Evolutionary conservation across 23 red algal species (phyloP).

Genomic region (Chondrus crispus): DNA sequence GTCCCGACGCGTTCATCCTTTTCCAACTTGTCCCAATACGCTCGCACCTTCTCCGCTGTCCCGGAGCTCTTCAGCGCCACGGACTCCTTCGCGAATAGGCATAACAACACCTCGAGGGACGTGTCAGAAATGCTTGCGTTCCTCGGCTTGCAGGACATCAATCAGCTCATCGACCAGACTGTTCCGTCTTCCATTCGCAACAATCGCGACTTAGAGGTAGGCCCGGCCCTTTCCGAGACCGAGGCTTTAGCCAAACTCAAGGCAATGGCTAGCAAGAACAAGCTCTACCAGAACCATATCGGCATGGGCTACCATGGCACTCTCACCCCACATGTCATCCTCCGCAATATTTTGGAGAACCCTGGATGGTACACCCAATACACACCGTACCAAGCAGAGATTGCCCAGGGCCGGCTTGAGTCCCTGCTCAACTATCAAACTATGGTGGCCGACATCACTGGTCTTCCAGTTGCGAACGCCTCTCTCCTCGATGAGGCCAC

Average conservation of each 20-base stretch:
- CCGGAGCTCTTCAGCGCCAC: slow-evolving; percentile 62
- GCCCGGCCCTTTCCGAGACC: slow-evolving; percentile 78
- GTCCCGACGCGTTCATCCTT: not conserved
- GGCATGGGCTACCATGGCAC: slow-evolving; percentile 98
- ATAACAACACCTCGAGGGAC: slow-evolving; percentile 79
- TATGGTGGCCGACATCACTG: slow-evolving; percentile 97
- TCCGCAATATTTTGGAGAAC: slow-evolving; percentile 95
- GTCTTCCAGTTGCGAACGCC: slow-evolving; percentile 90
- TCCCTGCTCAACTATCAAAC: slow-evolving; percentile 99
- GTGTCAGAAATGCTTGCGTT: slow-evolving; percentile 70
- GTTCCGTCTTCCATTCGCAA: slow-evolving; percentile 84
- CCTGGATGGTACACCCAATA: slow-evolving; percentile 99
- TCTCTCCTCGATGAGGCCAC: slow-evolving; percentile 95
- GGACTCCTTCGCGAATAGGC: slow-evolving; percentile 82
- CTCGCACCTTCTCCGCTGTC: slow-evolving; percentile 46
- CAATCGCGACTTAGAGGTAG: slow-evolving; percentile 54
- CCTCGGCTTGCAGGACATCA: slow-evolving; percentile 66
- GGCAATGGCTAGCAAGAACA: slow-evolving; percentile 70
- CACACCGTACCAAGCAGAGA: slow-evolving; percentile 99
- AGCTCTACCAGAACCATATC: slow-evolving; percentile 92
- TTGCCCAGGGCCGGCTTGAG: slow-evolving; percentile 95
- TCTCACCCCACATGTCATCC: slow-evolving; percentile 81
- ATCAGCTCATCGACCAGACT: slow-evolving; percentile 86
- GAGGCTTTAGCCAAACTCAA: slow-evolving; percentile 86
- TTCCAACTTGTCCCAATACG: not conserved